These are phyloP conservation scores for Chenopodium suecicum DNA, from an alignment of 148 eudicot species.

Conservation along the genomic window DNA sequence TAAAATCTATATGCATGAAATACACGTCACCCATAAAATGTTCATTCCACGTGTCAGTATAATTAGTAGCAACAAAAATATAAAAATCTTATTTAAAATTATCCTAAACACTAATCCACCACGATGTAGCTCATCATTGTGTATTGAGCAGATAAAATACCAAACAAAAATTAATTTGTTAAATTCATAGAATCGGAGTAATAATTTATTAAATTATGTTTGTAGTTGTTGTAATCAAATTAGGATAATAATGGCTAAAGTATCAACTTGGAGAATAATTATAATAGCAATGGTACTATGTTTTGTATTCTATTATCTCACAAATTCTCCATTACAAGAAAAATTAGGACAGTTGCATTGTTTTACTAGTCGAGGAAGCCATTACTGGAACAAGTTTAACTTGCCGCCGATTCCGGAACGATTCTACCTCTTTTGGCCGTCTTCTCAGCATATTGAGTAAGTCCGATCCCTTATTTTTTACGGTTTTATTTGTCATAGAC, in stretches of 20 bases:
- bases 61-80: no score
- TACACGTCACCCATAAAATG: neutral
- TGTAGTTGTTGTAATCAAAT: neutral
- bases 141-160: neutral
- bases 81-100: no score
- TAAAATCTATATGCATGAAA: neutral
- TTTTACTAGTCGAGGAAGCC: conserved; percentile 1
- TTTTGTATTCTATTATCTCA: neutral
- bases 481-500: no score
- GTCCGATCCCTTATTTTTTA: neutral
- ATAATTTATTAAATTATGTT: no score
- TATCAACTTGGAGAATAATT: neutral
- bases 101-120: neutral
- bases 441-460: neutral
- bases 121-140: neutral
- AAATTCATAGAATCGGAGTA: no score
- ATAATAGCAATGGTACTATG: neutral
- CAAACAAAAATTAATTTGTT: neutral
- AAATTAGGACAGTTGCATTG: neutral
- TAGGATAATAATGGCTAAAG: neutral
- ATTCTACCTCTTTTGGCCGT: neutral
- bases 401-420: neutral
- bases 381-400: conserved; percentile 9
- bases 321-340: conserved; percentile 11
- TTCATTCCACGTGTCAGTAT: neutral